phyloP scores from a whole-genome alignment of 2,329 filamentous ascomycete species.

The Cercospora sesami region DNA sequence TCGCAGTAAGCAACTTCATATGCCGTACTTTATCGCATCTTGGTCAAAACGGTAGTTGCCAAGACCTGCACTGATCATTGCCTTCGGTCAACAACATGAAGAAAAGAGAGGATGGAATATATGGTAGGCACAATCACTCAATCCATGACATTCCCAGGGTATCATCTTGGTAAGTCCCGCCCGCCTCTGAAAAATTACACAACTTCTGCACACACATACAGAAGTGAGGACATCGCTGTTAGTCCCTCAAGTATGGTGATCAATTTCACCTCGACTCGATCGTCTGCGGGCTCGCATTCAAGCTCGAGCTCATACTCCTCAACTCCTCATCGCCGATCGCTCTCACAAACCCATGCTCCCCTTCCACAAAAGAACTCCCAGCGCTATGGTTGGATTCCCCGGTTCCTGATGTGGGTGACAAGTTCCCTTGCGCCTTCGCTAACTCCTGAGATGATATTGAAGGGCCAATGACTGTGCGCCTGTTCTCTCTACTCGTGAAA shows the following conservation, averaged over 20 bases:
- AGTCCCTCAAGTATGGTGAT: neutral
- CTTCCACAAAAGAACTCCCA: conserved; percentile 19
- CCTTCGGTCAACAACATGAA: neutral
- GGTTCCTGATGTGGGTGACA: neutral
- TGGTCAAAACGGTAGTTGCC: too few relatives aligned
- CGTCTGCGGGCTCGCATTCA: conserved; percentile 16
- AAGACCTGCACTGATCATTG: neutral
- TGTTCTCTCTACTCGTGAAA: conserved; percentile 16
- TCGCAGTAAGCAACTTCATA: too few relatives aligned
- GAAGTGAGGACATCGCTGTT: neutral
- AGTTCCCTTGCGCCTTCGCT: neutral
- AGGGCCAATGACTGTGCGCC: conserved; percentile 27
- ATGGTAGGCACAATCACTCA: neutral
- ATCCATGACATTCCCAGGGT: conserved; percentile 6
- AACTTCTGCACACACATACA: neutral
- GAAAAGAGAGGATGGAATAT: neutral
- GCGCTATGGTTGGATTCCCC: conserved; percentile 6
- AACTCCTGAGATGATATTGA: conserved; percentile 11
- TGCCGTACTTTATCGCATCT: too few relatives aligned
- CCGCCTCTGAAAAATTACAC: neutral
- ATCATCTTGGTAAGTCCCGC: neutral
- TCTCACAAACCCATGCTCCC: conserved; percentile 24
- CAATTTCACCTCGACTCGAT: conserved; percentile 4
- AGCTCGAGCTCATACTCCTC: conserved; percentile 23
- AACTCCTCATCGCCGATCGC: conserved; percentile 25